These are phyloP conservation scores for Rehmannia glutinosa DNA, from an alignment of 257 asterid species.

Conservation along the genomic window DNA sequence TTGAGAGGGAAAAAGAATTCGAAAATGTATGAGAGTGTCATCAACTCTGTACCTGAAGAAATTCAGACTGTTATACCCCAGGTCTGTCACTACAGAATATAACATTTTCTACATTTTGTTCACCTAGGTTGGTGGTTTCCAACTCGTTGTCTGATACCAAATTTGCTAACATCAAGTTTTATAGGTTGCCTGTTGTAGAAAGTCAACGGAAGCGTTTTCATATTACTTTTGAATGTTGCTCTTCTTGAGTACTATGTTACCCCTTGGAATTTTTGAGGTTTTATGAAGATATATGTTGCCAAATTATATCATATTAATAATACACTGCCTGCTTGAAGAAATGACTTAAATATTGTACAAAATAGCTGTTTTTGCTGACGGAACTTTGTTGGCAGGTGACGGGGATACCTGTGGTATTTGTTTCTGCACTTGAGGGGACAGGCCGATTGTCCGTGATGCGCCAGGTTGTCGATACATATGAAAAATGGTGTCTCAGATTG, in stretches of 20 bases:
- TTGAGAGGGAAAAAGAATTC: conserved; percentile 47
- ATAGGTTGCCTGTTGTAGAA: background rate
- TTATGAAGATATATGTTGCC: too few species aligned
- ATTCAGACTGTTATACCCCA: conserved; percentile 89
- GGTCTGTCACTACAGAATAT: conserved; percentile 33
- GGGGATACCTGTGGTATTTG: conserved; percentile 89
- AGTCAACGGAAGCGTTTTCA: background rate
- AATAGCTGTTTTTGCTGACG: conserved; percentile 3
- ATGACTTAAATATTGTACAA: background rate
- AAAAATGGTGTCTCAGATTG: conserved; percentile 84
- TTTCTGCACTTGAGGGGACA: conserved; percentile 86
- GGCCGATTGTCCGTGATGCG: conserved; percentile 72
- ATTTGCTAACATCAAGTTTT: background rate
- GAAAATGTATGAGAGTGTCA: conserved; percentile 47
- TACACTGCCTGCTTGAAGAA: background rate
- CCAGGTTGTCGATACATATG: conserved; percentile 72
- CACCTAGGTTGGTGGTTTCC: background rate
- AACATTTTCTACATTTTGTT: background rate
- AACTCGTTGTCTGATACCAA: background rate
- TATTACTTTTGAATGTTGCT: background rate
- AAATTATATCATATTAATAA: too few species aligned
- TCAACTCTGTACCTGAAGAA: conserved; percentile 74
- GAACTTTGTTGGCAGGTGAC: conserved; percentile 44
- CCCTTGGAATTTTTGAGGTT: too few species aligned
- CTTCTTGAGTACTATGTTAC: too few species aligned